phyloP scores from a whole-genome alignment of 148 eudicot species.

The Vaccinium corymbosum region DNA sequence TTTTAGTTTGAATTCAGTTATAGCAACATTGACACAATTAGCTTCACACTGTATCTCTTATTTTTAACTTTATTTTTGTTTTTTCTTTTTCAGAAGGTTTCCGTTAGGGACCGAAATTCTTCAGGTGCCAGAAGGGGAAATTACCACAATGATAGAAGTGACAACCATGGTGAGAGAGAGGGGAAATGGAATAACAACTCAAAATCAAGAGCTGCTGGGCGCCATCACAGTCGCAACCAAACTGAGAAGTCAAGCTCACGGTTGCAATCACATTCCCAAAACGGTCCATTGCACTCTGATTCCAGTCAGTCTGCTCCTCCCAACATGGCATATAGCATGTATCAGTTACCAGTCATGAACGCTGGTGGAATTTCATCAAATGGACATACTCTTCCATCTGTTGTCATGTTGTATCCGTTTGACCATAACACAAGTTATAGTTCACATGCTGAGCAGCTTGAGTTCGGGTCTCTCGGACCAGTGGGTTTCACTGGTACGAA shows the following conservation, averaged over 20 bases:
- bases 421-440: conserved; percentile 47
- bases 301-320: conserved; percentile 43
- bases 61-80: conserved; percentile 6
- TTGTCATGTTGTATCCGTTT: conserved; percentile 74
- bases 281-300: conserved; percentile 46
- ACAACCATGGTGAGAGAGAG: conserved; percentile 64
- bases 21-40: not conserved
- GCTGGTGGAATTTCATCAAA: conserved; percentile 43
- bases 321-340: conserved; percentile 55
- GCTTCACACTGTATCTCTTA: not conserved
- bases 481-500: conserved; percentile 38
- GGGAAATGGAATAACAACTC: conserved; percentile 64
- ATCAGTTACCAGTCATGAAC: conserved; percentile 44
- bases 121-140: conserved; percentile 65
- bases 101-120: conserved; percentile 60
- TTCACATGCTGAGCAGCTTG: conserved; percentile 63
- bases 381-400: conserved; percentile 47
- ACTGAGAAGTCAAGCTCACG: conserved; percentile 56
- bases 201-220: conserved; percentile 56
- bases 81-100: conserved; percentile 44
- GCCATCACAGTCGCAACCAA: conserved; percentile 54
- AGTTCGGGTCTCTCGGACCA: conserved; percentile 68
- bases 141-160: conserved; percentile 61
- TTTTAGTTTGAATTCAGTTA: not conserved
- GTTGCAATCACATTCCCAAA: conserved; percentile 53